Conservation (phyloP, 805 yeast species). For the Yarrowia sp. region DNA sequence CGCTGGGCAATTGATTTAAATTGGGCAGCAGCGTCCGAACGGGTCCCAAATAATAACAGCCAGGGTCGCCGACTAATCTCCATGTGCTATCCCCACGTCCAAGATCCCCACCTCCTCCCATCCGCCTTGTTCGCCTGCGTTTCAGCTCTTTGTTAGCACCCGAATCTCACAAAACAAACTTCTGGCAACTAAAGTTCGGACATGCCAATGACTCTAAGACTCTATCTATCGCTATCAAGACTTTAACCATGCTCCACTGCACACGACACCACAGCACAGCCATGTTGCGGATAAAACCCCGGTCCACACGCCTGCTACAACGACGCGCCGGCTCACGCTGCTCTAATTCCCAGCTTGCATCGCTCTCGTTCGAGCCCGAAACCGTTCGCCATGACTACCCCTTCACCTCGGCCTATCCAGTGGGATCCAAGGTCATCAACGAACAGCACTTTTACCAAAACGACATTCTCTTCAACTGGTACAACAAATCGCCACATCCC, state of each 20-base stretch:
- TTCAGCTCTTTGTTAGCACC: constrained; percentile 13
- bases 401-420: constrained; percentile 45
- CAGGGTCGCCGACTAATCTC: neutral
- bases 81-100: constrained; percentile 17
- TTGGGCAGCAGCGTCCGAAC: neutral
- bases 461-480: constrained; percentile 67
- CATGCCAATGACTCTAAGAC: constrained; percentile 36
- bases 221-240: constrained; percentile 33
- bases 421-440: constrained; percentile 57
- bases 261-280: constrained; percentile 33
- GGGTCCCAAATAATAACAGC: neutral
- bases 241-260: constrained; percentile 34
- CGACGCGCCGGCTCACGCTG: constrained; percentile 1
- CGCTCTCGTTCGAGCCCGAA: constrained; percentile 36
- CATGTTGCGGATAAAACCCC: constrained; percentile 11
- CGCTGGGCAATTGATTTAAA: neutral
- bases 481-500: constrained; percentile 77
- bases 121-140: constrained; percentile 28
- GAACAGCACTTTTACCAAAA: constrained; percentile 88
- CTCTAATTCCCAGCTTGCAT: constrained; percentile 29
- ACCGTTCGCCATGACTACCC: constrained; percentile 29
- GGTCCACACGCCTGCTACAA: neutral
- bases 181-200: constrained; percentile 10
- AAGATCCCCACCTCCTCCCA: constrained; percentile 22
- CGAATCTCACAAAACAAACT: constrained; percentile 3